Evolutionary conservation across 75 land plant genomes (phyloP).

Genomic region (Chamaecyparis obtusa): DNA sequence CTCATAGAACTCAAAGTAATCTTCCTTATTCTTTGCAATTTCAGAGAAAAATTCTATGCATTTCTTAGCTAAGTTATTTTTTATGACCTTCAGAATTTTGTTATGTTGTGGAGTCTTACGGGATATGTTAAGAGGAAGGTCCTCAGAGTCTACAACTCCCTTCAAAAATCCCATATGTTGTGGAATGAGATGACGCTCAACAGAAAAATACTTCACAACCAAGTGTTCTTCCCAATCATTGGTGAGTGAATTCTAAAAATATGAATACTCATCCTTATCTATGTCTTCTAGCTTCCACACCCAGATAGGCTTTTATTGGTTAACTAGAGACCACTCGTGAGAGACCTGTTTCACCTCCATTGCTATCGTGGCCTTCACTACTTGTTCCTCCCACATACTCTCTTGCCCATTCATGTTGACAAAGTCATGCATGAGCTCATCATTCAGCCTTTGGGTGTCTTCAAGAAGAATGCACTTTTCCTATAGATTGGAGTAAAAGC

Average conservation of each 20-base stretch:
- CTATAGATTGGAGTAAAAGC: no score
- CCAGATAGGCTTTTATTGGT: constrained; percentile 84
- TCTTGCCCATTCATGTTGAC: no score
- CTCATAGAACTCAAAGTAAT: constrained; percentile 28
- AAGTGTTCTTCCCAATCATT: constrained; percentile 77
- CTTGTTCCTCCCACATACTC: no score
- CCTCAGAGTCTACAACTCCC: constrained; percentile 26
- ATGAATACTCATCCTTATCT: constrained; percentile 69
- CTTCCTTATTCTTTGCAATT: constrained; percentile 35
- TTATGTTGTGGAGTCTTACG: constrained; percentile 13
- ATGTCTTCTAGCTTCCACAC: constrained; percentile 74
- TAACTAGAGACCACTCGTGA: constrained; percentile 45
- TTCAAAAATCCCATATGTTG: constrained; percentile 24
- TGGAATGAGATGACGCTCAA: constrained; percentile 57
- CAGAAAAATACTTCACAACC: constrained; percentile 75
- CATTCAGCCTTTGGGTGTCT: no score
- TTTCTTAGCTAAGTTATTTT: constrained; percentile 35
- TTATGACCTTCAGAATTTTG: constrained; percentile 26
- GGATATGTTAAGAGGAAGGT: constrained; percentile 21
- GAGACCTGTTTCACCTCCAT: constrained; percentile 33
- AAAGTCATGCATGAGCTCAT: no score
- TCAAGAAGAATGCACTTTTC: no score
- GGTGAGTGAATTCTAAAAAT: constrained; percentile 70
- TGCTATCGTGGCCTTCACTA: no score
- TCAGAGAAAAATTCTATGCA: constrained; percentile 25